phyloP scores from a whole-genome alignment of 345 rosid genomes.

The Populus davidiana region DNA sequence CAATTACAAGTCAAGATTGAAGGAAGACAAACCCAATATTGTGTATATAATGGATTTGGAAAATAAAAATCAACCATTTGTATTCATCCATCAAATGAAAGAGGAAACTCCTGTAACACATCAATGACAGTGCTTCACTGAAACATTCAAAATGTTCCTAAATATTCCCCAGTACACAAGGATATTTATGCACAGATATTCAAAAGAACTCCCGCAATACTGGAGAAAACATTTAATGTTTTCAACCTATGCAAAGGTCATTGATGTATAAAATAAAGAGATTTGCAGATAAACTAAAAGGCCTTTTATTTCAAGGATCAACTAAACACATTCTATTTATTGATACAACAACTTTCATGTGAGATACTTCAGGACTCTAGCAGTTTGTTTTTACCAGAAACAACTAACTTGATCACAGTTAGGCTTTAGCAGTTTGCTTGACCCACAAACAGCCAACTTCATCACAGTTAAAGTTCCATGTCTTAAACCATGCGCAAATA shows the following conservation, averaged over 20 bases:
- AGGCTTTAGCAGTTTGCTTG: background rate
- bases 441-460: background rate
- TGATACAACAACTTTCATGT: background rate
- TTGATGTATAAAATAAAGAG: background rate
- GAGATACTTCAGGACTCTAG: background rate
- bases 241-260: background rate
- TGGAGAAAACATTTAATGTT: background rate
- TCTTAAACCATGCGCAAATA: background rate
- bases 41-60: background rate
- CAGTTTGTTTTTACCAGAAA: background rate
- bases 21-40: background rate
- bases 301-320: background rate
- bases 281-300: background rate
- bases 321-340: background rate
- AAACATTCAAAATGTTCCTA: background rate
- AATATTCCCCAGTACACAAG: background rate
- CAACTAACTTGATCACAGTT: background rate
- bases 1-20: slow-evolving; percentile 15
- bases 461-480: background rate
- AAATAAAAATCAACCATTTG: background rate
- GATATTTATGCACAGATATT: background rate
- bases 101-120: background rate
- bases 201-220: background rate
- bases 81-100: background rate
- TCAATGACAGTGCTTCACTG: background rate